phyloP scores from a whole-genome alignment of 2,329 filamentous ascomycete genomes.

The Chalara sp. region DNA sequence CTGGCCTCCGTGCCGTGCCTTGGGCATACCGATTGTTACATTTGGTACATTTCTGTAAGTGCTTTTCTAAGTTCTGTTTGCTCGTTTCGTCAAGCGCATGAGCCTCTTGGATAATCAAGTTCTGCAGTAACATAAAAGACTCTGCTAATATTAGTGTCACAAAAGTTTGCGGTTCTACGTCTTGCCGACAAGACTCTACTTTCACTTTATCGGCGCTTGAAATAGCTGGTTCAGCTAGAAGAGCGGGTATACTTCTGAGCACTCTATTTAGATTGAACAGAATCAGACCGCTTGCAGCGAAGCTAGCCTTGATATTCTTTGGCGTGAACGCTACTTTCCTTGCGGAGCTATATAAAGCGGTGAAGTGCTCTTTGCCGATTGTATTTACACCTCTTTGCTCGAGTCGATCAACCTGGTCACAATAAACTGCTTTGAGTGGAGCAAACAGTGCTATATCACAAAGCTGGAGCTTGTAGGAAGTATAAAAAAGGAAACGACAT shows the following conservation, averaged over 20 bases:
- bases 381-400: conserved; percentile 7
- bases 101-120: conserved; percentile 19
- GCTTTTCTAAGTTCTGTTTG: conserved; percentile 17
- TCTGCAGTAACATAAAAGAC: neutral
- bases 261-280: conserved; percentile 27
- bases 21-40: no score
- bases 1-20: no score
- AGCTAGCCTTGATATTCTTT: conserved; percentile 26
- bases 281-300: conserved; percentile 6
- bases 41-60: conserved; percentile 19
- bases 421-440: neutral
- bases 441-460: neutral
- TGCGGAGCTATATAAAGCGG: neutral
- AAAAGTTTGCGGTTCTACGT: neutral
- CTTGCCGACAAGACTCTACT: neutral
- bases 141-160: no score
- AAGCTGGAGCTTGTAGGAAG: neutral
- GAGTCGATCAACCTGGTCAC: conserved; percentile 3
- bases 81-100: conserved; percentile 18
- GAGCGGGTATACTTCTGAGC: conserved; percentile 21
- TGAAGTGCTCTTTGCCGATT: conserved; percentile 6
- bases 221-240: conserved; percentile 11
- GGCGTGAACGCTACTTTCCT: conserved; percentile 6
- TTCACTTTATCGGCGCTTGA: conserved; percentile 5
- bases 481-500: neutral